Percentiles rank a stretch among this genome's conserved stretches.
Evolutionary conservation across 2,329 filamentous ascomycete genomes (phyloP).

Genomic region (Phialophora chinensis): DNA sequence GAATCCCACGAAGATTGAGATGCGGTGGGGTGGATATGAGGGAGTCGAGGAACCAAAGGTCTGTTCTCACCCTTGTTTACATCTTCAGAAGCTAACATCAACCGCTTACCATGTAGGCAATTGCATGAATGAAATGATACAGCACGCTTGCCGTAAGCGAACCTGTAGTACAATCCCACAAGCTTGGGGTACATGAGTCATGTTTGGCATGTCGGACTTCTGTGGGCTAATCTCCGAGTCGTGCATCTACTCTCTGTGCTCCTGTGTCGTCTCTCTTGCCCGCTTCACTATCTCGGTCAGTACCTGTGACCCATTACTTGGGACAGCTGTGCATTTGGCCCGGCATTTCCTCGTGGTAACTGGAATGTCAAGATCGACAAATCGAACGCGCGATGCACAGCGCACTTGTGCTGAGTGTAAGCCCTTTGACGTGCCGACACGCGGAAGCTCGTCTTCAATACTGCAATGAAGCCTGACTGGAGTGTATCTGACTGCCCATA

Average conservation of each 20-base stretch:
- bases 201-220: not conserved
- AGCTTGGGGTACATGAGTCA: no score
- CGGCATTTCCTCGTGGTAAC: not conserved
- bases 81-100: not conserved
- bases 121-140: not conserved
- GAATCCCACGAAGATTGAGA: slow-evolving; percentile 19
- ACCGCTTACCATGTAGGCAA: slow-evolving; percentile 6
- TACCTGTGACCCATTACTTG: not conserved
- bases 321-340: not conserved
- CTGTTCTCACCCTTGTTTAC: not conserved
- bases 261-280: not conserved
- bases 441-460: not conserved
- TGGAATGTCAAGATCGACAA: not conserved
- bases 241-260: not conserved
- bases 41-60: slow-evolving; percentile 26
- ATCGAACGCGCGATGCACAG: not conserved
- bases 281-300: not conserved
- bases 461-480: not conserved
- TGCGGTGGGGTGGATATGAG: slow-evolving; percentile 20
- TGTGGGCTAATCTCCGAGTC: not conserved
- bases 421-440: not conserved
- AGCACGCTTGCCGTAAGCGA: not conserved
- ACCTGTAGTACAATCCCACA: not conserved
- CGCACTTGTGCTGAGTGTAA: slow-evolving; percentile 23
- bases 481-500: not conserved